phyloP scores from a whole-genome alignment of 805 yeast genomes.

The Yamadazyma takamatsuzukensis region DNA sequence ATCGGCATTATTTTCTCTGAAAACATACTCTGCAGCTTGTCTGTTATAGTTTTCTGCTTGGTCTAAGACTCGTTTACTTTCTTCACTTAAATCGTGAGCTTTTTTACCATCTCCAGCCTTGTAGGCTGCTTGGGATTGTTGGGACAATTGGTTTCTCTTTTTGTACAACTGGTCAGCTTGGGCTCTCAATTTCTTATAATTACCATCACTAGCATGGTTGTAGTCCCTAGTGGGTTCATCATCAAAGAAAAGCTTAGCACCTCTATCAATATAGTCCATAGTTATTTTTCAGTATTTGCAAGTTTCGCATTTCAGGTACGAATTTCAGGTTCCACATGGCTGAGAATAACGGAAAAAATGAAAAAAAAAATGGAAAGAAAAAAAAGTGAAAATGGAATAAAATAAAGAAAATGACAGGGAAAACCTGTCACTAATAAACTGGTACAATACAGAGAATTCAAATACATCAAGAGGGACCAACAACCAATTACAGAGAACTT shows the following conservation, averaged over 20 bases:
- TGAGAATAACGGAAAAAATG: too few relatives aligned
- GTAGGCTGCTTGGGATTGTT: constrained; percentile 75
- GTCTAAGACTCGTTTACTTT: constrained; percentile 56
- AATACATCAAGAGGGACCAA: too few relatives aligned
- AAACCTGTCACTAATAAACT: too few relatives aligned
- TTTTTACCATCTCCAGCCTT: constrained; percentile 64
- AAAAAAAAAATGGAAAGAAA: too few relatives aligned
- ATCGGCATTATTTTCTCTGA: constrained; percentile 83
- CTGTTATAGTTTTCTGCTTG: constrained; percentile 68
- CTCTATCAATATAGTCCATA: constrained; percentile 11
- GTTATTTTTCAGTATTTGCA: background rate
- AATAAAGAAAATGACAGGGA: too few relatives aligned
- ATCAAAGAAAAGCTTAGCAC: constrained; percentile 11
- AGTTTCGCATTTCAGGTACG: background rate
- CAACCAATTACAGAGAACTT: too few relatives aligned
- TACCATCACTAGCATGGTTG: constrained; percentile 66
- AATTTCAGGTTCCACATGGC: too few relatives aligned
- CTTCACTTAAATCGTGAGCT: constrained; percentile 71
- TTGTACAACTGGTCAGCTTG: constrained; percentile 66
- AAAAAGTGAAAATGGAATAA: too few relatives aligned
- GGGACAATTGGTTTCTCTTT: constrained; percentile 51
- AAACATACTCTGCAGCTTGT: constrained; percentile 88
- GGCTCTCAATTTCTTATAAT: constrained; percentile 60
- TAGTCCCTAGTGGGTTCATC: constrained; percentile 44
- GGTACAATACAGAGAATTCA: too few relatives aligned